These are phyloP conservation scores for Lactifluus hygrophoroides DNA, from an alignment of 768 basidiomycete species.

Conservation along the genomic window DNA sequence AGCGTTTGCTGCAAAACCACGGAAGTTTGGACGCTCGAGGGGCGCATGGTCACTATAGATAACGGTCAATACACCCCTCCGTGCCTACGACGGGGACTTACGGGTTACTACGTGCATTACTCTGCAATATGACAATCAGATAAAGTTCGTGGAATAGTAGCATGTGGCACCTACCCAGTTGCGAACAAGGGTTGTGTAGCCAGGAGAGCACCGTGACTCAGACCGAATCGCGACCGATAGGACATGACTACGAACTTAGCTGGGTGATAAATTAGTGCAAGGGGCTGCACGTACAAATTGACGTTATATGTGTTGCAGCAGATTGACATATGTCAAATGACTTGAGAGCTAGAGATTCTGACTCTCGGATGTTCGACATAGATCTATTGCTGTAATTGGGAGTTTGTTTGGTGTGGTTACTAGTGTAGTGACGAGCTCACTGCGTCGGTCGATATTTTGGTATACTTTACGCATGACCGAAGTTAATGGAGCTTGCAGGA, in stretches of 20 bases:
- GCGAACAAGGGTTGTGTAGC: slow-evolving; percentile 61
- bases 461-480: slow-evolving; percentile 38
- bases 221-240: slow-evolving; percentile 52
- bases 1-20: slow-evolving; percentile 59
- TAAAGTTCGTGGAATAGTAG: not conserved
- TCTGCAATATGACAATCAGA: slow-evolving; percentile 31
- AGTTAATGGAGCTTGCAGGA: not conserved
- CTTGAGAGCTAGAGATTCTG: slow-evolving; percentile 44
- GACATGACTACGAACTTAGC: slow-evolving; percentile 38
- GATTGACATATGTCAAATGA: slow-evolving; percentile 69
- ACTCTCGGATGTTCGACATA: slow-evolving; percentile 18
- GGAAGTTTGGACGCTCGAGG: slow-evolving; percentile 60
- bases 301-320: slow-evolving; percentile 63
- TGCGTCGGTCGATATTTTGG: slow-evolving; percentile 52
- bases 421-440: slow-evolving; percentile 30
- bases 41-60: slow-evolving; percentile 55
- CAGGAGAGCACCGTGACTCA: slow-evolving; percentile 55
- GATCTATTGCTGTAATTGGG: slow-evolving; percentile 1
- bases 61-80: not conserved
- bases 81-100: slow-evolving; percentile 29
- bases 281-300: slow-evolving; percentile 39
- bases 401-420: not conserved
- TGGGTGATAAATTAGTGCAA: not conserved
- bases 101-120: slow-evolving; percentile 75
- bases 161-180: slow-evolving; percentile 47